Evolutionary conservation across 2,329 filamentous ascomycete species (phyloP).

Genomic region (Hymenoscyphus occultus): DNA sequence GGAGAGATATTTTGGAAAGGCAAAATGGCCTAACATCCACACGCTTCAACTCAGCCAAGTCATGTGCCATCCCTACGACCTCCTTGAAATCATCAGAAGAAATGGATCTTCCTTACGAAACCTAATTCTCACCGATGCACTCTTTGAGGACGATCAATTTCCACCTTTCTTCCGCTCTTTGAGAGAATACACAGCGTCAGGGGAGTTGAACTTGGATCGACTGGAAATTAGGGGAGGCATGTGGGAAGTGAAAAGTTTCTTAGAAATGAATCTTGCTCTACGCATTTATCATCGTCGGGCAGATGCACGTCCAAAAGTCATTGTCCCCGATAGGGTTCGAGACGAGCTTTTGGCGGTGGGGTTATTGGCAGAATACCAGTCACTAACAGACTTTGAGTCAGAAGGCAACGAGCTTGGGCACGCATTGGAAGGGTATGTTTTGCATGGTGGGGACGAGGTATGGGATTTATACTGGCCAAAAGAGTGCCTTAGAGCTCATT

Average conservation of each 20-base stretch:
- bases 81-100: background rate
- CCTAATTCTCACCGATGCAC: background rate
- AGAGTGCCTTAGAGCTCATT: no score
- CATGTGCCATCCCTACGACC: background rate
- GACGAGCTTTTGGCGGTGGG: background rate
- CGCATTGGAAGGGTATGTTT: background rate
- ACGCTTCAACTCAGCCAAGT: background rate
- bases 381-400: background rate
- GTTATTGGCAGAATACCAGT: background rate
- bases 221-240: background rate
- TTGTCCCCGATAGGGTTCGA: background rate
- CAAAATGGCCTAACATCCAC: background rate
- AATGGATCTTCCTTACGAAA: background rate
- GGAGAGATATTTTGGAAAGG: background rate
- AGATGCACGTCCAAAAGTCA: background rate
- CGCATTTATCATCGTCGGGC: background rate
- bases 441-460: background rate
- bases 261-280: background rate
- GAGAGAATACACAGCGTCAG: background rate
- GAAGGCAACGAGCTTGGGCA: background rate
- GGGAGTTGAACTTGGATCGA: background rate
- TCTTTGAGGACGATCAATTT: background rate
- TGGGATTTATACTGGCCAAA: background rate
- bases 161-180: background rate
- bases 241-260: background rate